A percentile compares a stretch with the other conserved stretches of the same genome.
Evolutionary conservation across 2,329 filamentous ascomycete species (phyloP).

Genomic region (Thelonectria discophora): DNA sequence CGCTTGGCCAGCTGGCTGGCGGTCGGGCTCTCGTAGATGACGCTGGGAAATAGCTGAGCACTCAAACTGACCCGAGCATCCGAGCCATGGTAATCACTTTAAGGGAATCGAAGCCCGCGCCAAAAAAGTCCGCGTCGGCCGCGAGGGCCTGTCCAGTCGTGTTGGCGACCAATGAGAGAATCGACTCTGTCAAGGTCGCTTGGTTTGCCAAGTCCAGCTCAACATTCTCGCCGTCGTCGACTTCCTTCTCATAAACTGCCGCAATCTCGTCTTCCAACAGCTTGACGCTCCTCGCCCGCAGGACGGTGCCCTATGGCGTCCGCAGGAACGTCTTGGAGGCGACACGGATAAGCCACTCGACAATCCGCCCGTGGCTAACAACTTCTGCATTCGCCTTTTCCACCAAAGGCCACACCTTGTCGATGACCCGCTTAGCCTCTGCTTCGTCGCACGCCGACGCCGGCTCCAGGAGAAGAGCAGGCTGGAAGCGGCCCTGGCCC

Average conservation of each 20-base stretch:
- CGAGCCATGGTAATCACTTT: neutral
- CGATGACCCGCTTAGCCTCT: conserved; percentile 45
- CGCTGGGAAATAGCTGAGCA: neutral
- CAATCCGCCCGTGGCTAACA: conserved; percentile 57
- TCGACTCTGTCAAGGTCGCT: neutral
- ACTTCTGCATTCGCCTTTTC: conserved; percentile 54
- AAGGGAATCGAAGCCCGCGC: conserved; percentile 3
- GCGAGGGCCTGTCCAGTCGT: neutral
- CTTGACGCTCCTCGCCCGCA: neutral
- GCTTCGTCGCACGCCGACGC: conserved; percentile 39
- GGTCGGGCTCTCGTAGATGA: conserved; percentile 11
- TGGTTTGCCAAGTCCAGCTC: neutral
- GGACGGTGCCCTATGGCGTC: conserved; percentile 7
- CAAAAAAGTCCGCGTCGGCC: conserved; percentile 5
- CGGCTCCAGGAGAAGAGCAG: conserved; percentile 59
- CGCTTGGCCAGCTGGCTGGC: neutral
- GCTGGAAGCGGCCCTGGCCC: conserved; percentile 56
- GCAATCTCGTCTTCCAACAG: conserved; percentile 6
- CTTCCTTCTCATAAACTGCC: neutral
- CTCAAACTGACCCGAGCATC: neutral
- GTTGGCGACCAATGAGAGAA: neutral
- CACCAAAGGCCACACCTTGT: conserved; percentile 55
- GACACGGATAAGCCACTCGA: conserved; percentile 50
- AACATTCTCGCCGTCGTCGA: neutral
- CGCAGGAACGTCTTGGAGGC: conserved; percentile 36